Base-by-base conservation (phyloP, 495 filamentous ascomycete species). In the Penicillium bovifimosum region DNA sequence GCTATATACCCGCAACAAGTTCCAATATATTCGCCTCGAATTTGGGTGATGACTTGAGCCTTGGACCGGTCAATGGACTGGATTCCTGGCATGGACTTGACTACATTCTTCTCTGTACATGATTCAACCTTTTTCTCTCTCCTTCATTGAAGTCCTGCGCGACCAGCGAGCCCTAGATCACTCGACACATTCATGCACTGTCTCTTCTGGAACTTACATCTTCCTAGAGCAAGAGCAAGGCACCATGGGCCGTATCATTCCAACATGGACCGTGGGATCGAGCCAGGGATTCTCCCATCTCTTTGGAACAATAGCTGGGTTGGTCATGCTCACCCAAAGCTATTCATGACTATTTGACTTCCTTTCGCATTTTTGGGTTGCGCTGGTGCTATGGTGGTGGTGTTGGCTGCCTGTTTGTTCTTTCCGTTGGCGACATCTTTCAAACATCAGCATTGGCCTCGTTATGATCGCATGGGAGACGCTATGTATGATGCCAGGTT, bases 31-130 rank as follows among this genome's bases (percentile, higher is more conserved):
- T 48, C 18, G 5, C 46, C 34, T 20, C 14, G 24, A 10, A 10
- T 56, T 52, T 44, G 35, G 5, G 13, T 16, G 7, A 16, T 24
- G 24, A 28, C 38, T 52, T 18, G 33, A 34, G 43, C 20, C 36
- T 26, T 18, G 27, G 40, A 24, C 27, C 14, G 9, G 47, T 41
- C 28, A 41, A 18, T 41, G 36, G 28, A 20, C 27, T 24, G 36
- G 28, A 20, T 41, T 47, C 6, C 35, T 33, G 52, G 33, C 26
- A 33, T 24, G 34, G 16, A 34, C 9, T 16, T 27, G n/a, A 35
- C 50, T 52, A 44, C 38, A 56, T 52, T 49, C 56, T 50, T 58
- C 43, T 45, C 24, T 66, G 55, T 64, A 64, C 48, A 66, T 63
- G 58, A 50, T 56, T 24, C 20, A 2, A 34, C 13, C 32, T 34